Percentiles rank a stretch among this genome's conserved stretches.
Conservation (phyloP, 768 basidiomycete genomes). For the Pleurotus platypus region DNA sequence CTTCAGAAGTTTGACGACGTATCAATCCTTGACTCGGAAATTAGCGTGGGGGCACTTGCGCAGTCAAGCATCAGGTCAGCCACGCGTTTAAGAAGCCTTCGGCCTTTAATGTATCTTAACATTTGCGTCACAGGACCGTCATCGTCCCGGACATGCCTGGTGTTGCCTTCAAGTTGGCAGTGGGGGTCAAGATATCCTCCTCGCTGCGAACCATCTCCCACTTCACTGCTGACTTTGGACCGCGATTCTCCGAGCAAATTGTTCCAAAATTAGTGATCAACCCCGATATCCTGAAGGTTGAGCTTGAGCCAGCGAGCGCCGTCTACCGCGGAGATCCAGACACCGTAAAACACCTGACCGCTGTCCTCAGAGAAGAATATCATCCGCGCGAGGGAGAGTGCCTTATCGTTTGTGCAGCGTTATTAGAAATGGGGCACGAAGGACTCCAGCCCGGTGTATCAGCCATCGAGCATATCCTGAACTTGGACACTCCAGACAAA, state of each 20-base stretch:
- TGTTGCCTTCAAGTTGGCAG: conserved; percentile 46
- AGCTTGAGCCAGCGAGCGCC: conserved; percentile 47
- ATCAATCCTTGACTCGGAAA: conserved; percentile 36
- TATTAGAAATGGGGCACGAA: conserved; percentile 50
- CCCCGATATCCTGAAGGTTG: conserved; percentile 36
- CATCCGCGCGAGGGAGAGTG: conserved; percentile 34
- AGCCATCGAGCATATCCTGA: conserved; percentile 43
- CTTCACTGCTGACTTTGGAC: conserved; percentile 53
- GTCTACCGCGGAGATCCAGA: conserved; percentile 42
- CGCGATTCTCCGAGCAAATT: conserved; percentile 48
- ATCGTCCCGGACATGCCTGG: conserved; percentile 40
- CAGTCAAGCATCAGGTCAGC: conserved; percentile 53
- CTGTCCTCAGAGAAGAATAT: conserved; percentile 43
- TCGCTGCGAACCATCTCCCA: conserved; percentile 57
- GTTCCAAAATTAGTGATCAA: conserved; percentile 47
- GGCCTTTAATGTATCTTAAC: conserved; percentile 5
- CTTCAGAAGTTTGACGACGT: conserved; percentile 37
- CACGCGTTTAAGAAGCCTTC: background rate
- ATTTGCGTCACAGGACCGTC: conserved; percentile 35
- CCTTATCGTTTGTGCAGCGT: conserved; percentile 46
- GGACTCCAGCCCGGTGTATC: conserved; percentile 36
- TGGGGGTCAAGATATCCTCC: conserved; percentile 58
- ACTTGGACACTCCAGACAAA: conserved; percentile 44
- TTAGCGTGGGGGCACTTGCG: conserved; percentile 37
- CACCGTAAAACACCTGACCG: conserved; percentile 49